Base-by-base conservation (phyloP, 1,284 basidiomycete species). In the Cryptococcus sp. region DNA sequence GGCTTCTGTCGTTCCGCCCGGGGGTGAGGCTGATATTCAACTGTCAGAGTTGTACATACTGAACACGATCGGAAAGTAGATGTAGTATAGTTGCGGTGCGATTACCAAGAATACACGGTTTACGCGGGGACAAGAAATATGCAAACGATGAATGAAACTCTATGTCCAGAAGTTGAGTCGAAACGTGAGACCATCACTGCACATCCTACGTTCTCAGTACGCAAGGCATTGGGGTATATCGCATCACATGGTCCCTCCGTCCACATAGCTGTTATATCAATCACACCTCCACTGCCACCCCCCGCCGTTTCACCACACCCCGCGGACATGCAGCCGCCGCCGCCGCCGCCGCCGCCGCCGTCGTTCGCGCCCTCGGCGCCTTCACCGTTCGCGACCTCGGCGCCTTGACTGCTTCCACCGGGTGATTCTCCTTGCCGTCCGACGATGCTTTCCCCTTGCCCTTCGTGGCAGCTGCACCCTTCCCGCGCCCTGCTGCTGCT, bases 351-450 rank as follows among this genome's bases (percentile, higher is more conserved):
- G 28, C 28, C 4, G 28, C 28, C 28, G 28, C 9, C 28, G 28
- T 9, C 28, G 28, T 33, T 9, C 28, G 4, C 21, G 40, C 18
- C 28, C 21, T 54, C 20, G 35, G 39, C 20, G 39, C 48, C 23
- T 38, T 23, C 20, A 24, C 40, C 21, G 28, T 33, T 5, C 40
- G 28, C 7, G 55, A 15, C 33, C 38, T 33, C 28, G 23, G 35
- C 24, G 43, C 45, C 48, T 37, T 39, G n/a, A 21, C 37, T 18
- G 16, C 33, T 13, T 21, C n/a, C 23, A 42, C 39, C 24, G 53
- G 46, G 21, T 43, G 46, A 54, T 54, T 54, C 46, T 54, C 53
- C 53, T 54, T 54, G 9, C 37, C 46, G 15, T 13, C 38, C 35
- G 18, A n/a, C 23, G 12, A n/a, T n/a, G 11, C 37, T 38, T 28